Evolutionary conservation across 2,329 filamentous ascomycete species (phyloP), one percentile per base, ranked within the genome.

Genomic region (Tolypocladium tundrense): DNA sequence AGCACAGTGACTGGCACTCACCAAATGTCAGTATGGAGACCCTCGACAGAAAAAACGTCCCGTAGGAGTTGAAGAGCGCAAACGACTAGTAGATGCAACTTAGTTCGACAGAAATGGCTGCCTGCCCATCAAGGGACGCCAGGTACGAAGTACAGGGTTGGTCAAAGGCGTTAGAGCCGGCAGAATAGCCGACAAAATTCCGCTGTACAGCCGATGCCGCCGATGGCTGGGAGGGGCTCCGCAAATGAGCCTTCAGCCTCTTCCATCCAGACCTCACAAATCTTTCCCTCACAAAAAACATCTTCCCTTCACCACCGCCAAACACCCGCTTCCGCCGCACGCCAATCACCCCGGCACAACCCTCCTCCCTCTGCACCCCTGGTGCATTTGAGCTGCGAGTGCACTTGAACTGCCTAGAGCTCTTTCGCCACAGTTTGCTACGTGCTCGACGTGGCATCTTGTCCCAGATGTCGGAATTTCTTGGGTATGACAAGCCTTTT

Each of bases 391-490:
- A 53, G 35, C 64, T 60, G 52, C 58, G 60, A 40, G 62, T 61
- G 60, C 60, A 60, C 57, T 58, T 61, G 56, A 60, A 60, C 58
- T 59, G 50, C 54, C 55, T 55, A 60, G 65, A 62, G 61, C 59
- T 61, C 60, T 64, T 58, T 55, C 42, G 57, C 59, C 56, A 48
- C 57, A 70, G 69, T 70, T 69, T 61, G 66, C 71, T 70, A 67
- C 72, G 74, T 74, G 70, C 72, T 74, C 62, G 68, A 75, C 74
- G 74, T 72, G 70, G 71, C 70, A 62, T 66, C 62, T 61, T 58
- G 62, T 60, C 65, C 64, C 68, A 68, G 68, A 84, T 84, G 81
- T 83, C 81, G 73, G 81, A 83, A 76, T 84, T 83, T 69, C 74
- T 84, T 69, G 81, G 81, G 81, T 84, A 76, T 63, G 77, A 69